Evolutionary conservation across 768 basidiomycete genomes (phyloP).

Genomic region (Omphalotus guepiniiformis): DNA sequence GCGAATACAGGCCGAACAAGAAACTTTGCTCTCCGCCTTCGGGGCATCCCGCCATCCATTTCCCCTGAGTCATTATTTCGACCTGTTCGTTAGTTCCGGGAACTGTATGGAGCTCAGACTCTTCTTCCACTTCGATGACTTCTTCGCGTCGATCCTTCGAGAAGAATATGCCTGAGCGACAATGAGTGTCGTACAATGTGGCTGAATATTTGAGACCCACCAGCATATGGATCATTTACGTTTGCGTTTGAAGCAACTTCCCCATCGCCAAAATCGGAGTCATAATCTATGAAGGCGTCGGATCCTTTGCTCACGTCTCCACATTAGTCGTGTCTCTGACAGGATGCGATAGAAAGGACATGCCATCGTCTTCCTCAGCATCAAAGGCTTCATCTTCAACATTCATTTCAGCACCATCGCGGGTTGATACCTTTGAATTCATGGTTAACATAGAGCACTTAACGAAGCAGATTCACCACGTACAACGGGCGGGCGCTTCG

Average conservation of each 20-base stretch:
- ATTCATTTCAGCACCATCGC: constrained; percentile 10
- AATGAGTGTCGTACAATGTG: background rate
- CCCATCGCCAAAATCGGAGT: constrained; percentile 65
- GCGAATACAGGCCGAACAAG: constrained; percentile 79
- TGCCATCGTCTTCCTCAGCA: constrained; percentile 48
- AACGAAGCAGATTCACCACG: background rate
- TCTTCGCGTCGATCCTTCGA: constrained; percentile 91
- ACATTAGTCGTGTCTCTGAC: background rate
- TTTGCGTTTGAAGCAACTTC: constrained; percentile 36
- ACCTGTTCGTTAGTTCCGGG: constrained; percentile 40
- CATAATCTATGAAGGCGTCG: constrained; percentile 72
- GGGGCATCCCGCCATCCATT: constrained; percentile 98
- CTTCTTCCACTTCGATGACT: constrained; percentile 88
- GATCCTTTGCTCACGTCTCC: background rate
- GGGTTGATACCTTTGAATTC: constrained; percentile 32
- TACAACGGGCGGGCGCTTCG: background rate
- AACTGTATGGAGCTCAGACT: constrained; percentile 49
- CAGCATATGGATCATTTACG: constrained; percentile 87
- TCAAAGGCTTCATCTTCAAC: constrained; percentile 26
- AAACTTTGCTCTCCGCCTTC: constrained; percentile 89
- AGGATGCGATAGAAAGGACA: constrained; percentile 8
- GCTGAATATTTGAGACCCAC: constrained; percentile 30
- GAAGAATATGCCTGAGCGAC: constrained; percentile 76
- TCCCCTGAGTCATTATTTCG: constrained; percentile 78
- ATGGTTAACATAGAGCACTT: background rate